Base-by-base conservation (phyloP, 176 grass and related monocot species). In the Zizania latifolia region DNA sequence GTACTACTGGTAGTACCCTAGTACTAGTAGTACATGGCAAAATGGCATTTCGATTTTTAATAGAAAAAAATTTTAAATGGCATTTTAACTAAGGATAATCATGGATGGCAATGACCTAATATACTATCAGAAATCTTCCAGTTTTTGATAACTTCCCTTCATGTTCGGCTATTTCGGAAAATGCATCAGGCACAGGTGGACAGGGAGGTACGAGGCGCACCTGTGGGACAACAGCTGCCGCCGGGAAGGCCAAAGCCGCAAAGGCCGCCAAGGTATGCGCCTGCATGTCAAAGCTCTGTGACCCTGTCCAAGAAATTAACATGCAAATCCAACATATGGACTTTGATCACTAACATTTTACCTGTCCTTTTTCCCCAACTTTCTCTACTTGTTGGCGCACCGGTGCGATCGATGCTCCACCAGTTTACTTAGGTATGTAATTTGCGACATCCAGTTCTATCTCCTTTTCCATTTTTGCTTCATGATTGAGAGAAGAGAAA, bases 201-300 rank as follows among this genome's bases (percentile, higher is more conserved):
- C 94, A 5, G 94, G 94, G 37, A 82, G 94, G 41, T 97, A 97
- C 13, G 94, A 97, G 86, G 94, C 94, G n/a, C 94, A 97, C 77
- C 86, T 97, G n/a, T 97, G 94, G 94, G 94, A 97, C 76, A 97
- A 97, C 41, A 93, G 90, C 84, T 97, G 94, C 81, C 94, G 90
- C 79, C 81, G 90, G 71, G 94, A 97, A 69, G 94, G 94, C 61
- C 94, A 97, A 48, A 97, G 94, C 78, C 94, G 94, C 45, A 97
- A 97, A 86, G 94, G 94, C 58, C 94, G 94, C 24, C 90, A 97
- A 89, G 94, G 94, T 97, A 85, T 73, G 22, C 4, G 36, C 78
- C n/a, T 34, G 50, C 58, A 65, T 77, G 72, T 55, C 84, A 63
- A 56, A 62, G 11, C 10, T n/a, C n/a, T n/a, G n/a, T n/a, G n/a